These are phyloP conservation scores for Craterostigma plantagineum DNA, from an alignment of 257 asterid species.

Conservation along the genomic window DNA sequence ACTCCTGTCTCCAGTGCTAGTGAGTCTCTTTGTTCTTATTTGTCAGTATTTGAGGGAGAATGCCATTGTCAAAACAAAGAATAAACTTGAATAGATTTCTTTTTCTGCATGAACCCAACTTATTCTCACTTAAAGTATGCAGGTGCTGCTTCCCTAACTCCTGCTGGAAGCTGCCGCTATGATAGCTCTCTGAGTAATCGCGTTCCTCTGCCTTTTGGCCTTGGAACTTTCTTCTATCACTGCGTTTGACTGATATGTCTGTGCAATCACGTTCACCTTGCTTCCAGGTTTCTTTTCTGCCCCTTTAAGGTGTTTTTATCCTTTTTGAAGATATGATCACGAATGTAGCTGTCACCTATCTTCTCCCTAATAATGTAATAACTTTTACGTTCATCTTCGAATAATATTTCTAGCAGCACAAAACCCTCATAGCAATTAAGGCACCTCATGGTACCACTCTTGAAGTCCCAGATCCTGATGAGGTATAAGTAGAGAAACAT, in stretches of 20 bases:
- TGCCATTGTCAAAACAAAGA: not conserved
- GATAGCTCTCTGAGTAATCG: conserved; percentile 74
- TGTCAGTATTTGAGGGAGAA: not conserved
- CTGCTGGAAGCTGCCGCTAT: conserved; percentile 87
- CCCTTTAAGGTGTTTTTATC: not conserved
- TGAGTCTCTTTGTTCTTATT: conserved; percentile 16
- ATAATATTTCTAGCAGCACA: conserved; percentile 24
- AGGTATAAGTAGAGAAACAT: conserved; percentile 26
- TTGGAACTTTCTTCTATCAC: conserved; percentile 9
- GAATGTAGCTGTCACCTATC: too few relatives aligned
- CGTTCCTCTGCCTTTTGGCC: conserved; percentile 6
- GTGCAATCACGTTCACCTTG: too few relatives aligned
- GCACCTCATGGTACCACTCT: conserved; percentile 98
- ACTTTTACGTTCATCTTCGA: too few relatives aligned
- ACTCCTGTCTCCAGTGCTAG: conserved; percentile 49
- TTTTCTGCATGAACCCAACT: conserved; percentile 1
- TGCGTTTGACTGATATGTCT: conserved; percentile 9
- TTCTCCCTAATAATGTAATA: too few relatives aligned
- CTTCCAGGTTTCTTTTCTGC: conserved; percentile 33
- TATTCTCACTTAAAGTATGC: conserved; percentile 13
- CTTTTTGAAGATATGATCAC: too few relatives aligned
- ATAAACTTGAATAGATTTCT: too few relatives aligned
- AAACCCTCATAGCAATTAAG: conserved; percentile 76
- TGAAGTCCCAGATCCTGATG: conserved; percentile 97
- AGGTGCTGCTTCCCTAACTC: conserved; percentile 75